These are phyloP conservation scores for Patellaria atrata DNA, from an alignment of 495 filamentous ascomycete species.

Conservation along the genomic window DNA sequence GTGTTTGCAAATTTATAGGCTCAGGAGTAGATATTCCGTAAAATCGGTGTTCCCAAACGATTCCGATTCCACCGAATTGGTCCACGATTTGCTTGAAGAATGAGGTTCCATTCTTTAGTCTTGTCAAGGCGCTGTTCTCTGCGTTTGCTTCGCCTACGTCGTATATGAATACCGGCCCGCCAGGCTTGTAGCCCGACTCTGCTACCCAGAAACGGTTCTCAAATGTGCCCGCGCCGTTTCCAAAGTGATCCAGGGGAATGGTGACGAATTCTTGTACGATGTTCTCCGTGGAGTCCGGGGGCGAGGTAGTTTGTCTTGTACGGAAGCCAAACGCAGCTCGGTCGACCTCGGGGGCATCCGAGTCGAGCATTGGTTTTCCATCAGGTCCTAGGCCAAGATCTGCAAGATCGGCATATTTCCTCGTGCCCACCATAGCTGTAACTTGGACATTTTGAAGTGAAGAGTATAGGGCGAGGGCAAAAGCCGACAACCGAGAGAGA, in stretches of 20 bases:
- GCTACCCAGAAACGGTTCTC: slow-evolving; percentile 42
- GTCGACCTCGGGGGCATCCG: no score
- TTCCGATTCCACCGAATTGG: slow-evolving; percentile 38
- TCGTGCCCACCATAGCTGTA: no score
- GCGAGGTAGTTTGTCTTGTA: no score
- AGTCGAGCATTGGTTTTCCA: no score
- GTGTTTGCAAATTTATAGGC: slow-evolving; percentile 31
- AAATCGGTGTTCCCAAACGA: slow-evolving; percentile 45
- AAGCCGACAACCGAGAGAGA: no score
- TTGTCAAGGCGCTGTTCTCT: slow-evolving; percentile 15
- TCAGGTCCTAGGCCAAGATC: no score
- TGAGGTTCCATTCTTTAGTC: slow-evolving; percentile 28
- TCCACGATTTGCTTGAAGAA: slow-evolving; percentile 33
- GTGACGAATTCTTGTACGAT: slow-evolving; percentile 15
- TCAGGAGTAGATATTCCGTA: slow-evolving; percentile 38
- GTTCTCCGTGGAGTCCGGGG: slow-evolving; percentile 4
- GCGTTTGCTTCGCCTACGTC: slow-evolving; percentile 37
- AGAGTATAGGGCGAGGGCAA: no score
- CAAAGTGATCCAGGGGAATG: slow-evolving; percentile 17
- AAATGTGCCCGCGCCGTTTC: slow-evolving; percentile 29
- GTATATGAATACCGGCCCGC: slow-evolving; percentile 40
- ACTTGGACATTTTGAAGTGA: no score
- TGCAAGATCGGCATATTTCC: no score
- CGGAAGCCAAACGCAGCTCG: no score
- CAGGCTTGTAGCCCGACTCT: slow-evolving; percentile 33